phyloP scores from a whole-genome alignment of 345 rosid species.

The Sisymbrium irio region DNA sequence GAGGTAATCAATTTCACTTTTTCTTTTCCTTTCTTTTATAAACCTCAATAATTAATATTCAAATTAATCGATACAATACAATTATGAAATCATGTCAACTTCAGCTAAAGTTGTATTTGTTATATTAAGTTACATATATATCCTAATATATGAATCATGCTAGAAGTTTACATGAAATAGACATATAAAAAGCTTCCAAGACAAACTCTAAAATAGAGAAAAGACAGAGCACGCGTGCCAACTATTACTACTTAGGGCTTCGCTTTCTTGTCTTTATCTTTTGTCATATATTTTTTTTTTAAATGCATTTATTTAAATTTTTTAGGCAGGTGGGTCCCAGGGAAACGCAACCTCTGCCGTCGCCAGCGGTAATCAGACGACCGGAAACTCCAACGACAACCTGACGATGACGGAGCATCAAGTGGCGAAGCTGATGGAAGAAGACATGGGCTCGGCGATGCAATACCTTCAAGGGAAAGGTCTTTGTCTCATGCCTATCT shows the following conservation, averaged over 20 bases:
- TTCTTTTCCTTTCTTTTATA: not conserved
- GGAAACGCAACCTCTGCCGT: conserved; percentile 7
- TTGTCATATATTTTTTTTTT: not conserved
- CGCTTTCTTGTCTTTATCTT: conserved; percentile 8
- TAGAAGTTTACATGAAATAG: not conserved
- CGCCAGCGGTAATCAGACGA: conserved; percentile 31
- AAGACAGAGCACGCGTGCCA: conserved; percentile 78
- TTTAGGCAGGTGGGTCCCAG: conserved; percentile 39
- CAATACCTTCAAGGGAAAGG: conserved; percentile 97
- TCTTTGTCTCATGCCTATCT: conserved; percentile 95
- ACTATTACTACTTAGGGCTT: conserved; percentile 32
- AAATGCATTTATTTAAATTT: not conserved
- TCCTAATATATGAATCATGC: not conserved
- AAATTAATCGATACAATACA: not conserved
- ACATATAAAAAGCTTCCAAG: not conserved
- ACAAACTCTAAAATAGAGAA: conserved; percentile 37
- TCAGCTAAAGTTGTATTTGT: not conserved
- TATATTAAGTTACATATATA: not conserved
- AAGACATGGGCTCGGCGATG: conserved; percentile 98
- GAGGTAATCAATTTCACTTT: conserved; percentile 49
- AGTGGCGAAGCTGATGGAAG: conserved; percentile 91
- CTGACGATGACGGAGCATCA: conserved; percentile 67
- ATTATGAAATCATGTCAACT: not conserved
- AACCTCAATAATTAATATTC: not conserved
- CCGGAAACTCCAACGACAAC: conserved; percentile 16